phyloP scores from a whole-genome alignment of 2,329 filamentous ascomycete species.

The Venturia oleaginea region DNA sequence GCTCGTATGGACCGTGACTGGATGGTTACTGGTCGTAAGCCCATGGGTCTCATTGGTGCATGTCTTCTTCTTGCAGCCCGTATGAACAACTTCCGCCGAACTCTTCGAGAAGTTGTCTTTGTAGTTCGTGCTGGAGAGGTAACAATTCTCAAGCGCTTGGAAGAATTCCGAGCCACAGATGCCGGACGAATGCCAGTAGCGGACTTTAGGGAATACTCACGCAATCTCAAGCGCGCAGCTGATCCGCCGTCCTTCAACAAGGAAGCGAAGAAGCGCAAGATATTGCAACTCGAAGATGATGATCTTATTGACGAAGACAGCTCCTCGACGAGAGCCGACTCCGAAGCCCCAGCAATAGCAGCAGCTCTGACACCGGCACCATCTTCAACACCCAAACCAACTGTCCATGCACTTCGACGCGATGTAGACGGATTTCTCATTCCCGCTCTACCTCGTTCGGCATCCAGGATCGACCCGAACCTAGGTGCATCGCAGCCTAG shows the following conservation, averaged over 20 bases:
- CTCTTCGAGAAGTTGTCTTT: constrained; percentile 91
- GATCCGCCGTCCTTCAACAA: constrained; percentile 75
- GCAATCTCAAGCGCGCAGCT: constrained; percentile 58
- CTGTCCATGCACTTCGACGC: constrained; percentile 19
- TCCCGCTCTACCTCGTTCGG: constrained; percentile 18
- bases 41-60: constrained; percentile 88
- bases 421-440: constrained; percentile 36
- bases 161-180: constrained; percentile 83
- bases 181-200: constrained; percentile 79
- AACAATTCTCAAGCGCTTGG: constrained; percentile 82
- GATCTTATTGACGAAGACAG: constrained; percentile 17
- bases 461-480: background rate
- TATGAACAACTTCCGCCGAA: constrained; percentile 96
- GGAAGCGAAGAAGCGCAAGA: constrained; percentile 37
- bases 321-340: constrained; percentile 18
- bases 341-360: background rate
- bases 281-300: constrained; percentile 21
- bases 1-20: constrained; percentile 93
- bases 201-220: constrained; percentile 66
- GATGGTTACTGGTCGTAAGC: constrained; percentile 91
- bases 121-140: constrained; percentile 93
- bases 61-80: constrained; percentile 90
- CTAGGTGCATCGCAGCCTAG: constrained; percentile 13
- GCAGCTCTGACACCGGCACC: background rate
- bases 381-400: background rate